phyloP scores from a whole-genome alignment of 1,284 basidiomycete genomes.

The Cryptococcus sp. region DNA sequence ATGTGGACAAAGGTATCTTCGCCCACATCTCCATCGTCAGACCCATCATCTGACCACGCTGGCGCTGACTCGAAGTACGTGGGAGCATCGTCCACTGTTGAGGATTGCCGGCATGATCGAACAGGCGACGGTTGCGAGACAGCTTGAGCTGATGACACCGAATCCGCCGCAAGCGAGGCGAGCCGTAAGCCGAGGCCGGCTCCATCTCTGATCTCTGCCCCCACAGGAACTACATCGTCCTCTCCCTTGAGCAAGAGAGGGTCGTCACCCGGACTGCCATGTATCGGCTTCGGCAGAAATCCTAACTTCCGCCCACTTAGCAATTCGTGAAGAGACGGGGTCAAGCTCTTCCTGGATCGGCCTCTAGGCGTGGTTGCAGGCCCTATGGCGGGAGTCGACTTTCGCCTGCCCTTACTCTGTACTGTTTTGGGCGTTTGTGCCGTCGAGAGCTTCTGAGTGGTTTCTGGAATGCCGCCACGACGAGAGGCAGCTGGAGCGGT shows the following conservation, averaged over 20 bases:
- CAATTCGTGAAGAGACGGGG: constrained; percentile 9
- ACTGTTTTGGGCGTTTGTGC: constrained; percentile 10
- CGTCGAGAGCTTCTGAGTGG: not conserved
- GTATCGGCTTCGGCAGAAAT: constrained; percentile 16
- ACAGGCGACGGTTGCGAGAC: not conserved
- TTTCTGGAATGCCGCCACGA: not conserved
- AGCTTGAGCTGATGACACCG: not conserved
- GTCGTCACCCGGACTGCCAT: constrained; percentile 28
- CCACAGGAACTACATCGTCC: not conserved
- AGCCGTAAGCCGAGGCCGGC: constrained; percentile 2
- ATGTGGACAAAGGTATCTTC: constrained; percentile 27
- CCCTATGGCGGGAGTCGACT: constrained; percentile 5
- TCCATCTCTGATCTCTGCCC: constrained; percentile 5
- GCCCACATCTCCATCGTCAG: constrained; percentile 16
- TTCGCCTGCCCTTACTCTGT: constrained; percentile 7
- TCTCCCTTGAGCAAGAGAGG: constrained; percentile 24
- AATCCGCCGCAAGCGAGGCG: not conserved
- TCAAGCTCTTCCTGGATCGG: constrained; percentile 8
- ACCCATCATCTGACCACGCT: constrained; percentile 20
- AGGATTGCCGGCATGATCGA: not conserved
- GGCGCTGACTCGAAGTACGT: not conserved
- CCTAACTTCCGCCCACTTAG: constrained; percentile 17
- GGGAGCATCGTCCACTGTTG: constrained; percentile 4
- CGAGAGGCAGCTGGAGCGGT: constrained; percentile 9
- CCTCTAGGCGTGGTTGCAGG: constrained; percentile 2